phyloP scores from a whole-genome alignment of 169 alveolate genomes.

The Plasmodium inui region DNA sequence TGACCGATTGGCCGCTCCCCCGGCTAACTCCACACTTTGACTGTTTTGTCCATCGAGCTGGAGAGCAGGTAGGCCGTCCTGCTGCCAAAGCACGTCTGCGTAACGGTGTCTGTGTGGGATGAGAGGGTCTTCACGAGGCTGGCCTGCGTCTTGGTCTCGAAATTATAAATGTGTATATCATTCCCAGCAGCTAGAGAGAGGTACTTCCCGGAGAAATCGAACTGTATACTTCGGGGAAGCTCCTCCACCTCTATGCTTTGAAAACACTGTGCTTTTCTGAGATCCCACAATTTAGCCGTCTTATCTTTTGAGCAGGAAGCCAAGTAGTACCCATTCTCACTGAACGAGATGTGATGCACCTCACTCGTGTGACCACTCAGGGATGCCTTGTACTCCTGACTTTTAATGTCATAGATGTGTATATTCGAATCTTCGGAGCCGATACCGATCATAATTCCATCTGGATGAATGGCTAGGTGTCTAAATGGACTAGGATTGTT shows the following conservation, averaged over 20 bases:
- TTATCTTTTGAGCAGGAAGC: constrained; percentile 86
- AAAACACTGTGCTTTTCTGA: constrained; percentile 82
- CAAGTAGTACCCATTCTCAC: constrained; percentile 91
- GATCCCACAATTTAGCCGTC: constrained; percentile 84
- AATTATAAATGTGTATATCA: constrained; percentile 65
- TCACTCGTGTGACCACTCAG: constrained; percentile 72
- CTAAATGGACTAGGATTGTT: constrained; percentile 81
- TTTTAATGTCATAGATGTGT: constrained; percentile 89
- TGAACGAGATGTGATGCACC: constrained; percentile 79
- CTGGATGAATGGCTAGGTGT: constrained; percentile 87
- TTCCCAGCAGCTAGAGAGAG: constrained; percentile 53
- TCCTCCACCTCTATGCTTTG: constrained; percentile 78
- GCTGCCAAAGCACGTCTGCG: constrained; percentile 77
- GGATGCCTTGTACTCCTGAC: constrained; percentile 78
- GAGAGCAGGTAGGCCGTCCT: constrained; percentile 75
- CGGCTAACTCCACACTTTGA: constrained; percentile 73
- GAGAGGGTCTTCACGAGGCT: constrained; percentile 48
- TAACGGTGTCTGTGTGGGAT: constrained; percentile 77
- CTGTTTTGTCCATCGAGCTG: constrained; percentile 78
- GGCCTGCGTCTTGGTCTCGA: constrained; percentile 73
- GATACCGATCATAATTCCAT: constrained; percentile 89
- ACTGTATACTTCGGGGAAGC: constrained; percentile 77
- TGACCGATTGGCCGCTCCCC: too few relatives aligned
- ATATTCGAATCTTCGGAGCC: constrained; percentile 84
- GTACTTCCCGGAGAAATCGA: constrained; percentile 83